Percentiles rank a stretch among this genome's conserved stretches.
phyloP scores from a whole-genome alignment of 1,284 basidiomycete species.

The Fomes fomentarius region DNA sequence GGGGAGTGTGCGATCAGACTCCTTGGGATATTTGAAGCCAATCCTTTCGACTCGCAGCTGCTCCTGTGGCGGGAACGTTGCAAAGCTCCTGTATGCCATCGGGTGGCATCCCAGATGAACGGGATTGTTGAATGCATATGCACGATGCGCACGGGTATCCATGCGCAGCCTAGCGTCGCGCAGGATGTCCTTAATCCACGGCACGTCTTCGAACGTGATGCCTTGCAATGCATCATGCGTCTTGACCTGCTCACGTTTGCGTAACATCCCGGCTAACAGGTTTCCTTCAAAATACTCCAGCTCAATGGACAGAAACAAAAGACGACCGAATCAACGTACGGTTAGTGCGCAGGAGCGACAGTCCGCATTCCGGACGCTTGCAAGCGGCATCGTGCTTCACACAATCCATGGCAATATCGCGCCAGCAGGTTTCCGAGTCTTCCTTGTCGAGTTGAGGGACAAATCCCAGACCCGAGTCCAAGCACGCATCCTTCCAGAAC shows the following conservation, averaged over 20 bases:
- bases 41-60: not conserved
- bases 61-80: not conserved
- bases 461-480: constrained; percentile 2
- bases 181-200: not conserved
- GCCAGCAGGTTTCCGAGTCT: constrained; percentile 1
- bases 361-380: constrained; percentile 3
- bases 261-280: no score
- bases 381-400: constrained; percentile 4
- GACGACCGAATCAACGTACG: not conserved
- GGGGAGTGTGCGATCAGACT: not conserved
- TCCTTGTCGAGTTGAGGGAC: not conserved
- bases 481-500: constrained; percentile 12
- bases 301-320: not conserved
- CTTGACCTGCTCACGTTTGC: no score
- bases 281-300: not conserved
- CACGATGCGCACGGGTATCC: not conserved
- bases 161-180: not conserved
- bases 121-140: not conserved
- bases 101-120: not conserved
- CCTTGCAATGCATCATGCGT: no score
- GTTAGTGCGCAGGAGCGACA: not conserved
- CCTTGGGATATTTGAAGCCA: no score
- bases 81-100: not conserved
- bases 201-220: not conserved
- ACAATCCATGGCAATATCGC: constrained; percentile 8